These are phyloP conservation scores for Globisporangium irregulare DNA, from an alignment of 352 stramenopile genomes.

Conservation along the genomic window DNA sequence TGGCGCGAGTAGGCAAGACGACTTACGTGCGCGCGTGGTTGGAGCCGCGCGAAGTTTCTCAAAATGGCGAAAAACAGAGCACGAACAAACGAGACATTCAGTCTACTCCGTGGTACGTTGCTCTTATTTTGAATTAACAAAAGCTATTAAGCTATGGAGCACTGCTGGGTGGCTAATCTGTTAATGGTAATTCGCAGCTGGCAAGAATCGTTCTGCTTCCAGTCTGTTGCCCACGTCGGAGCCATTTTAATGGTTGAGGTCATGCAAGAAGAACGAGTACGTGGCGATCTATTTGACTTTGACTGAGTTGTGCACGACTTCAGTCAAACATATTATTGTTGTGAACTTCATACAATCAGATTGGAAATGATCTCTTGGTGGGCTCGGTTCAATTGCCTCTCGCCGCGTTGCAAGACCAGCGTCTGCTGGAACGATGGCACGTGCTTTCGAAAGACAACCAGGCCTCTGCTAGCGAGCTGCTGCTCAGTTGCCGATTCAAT, in stretches of 20 bases:
- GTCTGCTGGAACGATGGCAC: conserved; percentile 44
- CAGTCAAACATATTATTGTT: not conserved
- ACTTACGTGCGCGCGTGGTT: conserved; percentile 54
- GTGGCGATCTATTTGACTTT: not conserved
- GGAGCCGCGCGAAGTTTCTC: conserved; percentile 24
- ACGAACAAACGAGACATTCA: conserved; percentile 36
- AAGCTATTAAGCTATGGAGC: too few relatives aligned
- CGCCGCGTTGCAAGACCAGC: conserved; percentile 45
- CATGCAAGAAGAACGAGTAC: conserved; percentile 55
- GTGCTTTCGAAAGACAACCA: conserved; percentile 35
- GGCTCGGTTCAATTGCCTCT: conserved; percentile 40
- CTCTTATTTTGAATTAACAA: not conserved
- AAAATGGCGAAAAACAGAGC: conserved; percentile 23
- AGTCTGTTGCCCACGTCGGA: conserved; percentile 39
- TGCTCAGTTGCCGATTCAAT: conserved; percentile 47
- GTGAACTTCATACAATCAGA: conserved; percentile 14
- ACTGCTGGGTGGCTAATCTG: not conserved
- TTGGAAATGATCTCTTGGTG: conserved; percentile 43
- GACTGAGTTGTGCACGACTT: too few relatives aligned
- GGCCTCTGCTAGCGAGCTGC: conserved; percentile 28
- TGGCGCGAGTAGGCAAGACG: conserved; percentile 22
- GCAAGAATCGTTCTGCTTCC: conserved; percentile 45
- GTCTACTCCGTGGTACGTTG: conserved; percentile 20
- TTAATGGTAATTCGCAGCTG: conserved; percentile 21
- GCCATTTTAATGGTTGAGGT: conserved; percentile 45